Conservation (phyloP, 306 rosid species). For the Hippophae rhamnoides region DNA sequence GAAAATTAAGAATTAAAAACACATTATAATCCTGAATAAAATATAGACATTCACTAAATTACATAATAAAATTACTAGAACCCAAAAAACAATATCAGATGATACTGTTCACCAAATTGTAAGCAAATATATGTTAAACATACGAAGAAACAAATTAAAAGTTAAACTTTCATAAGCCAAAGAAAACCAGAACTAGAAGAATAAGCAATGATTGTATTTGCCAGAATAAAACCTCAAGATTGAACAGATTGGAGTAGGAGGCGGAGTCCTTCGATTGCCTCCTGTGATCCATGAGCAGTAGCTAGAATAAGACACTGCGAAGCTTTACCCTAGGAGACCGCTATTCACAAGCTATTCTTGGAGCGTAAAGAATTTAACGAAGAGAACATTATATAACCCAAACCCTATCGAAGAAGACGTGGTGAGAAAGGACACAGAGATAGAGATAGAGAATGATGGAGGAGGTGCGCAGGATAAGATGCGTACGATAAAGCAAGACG, state of each 20-base stretch:
- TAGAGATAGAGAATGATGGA: background rate
- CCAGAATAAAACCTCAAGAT: slow-evolving; percentile 53
- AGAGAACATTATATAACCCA: slow-evolving; percentile 8
- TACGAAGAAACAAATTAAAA: background rate
- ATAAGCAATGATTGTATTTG: background rate
- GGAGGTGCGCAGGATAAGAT: slow-evolving; percentile 15
- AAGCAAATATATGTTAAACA: background rate
- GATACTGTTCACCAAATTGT: background rate
- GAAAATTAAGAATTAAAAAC: slow-evolving; percentile 2
- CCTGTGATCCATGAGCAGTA: slow-evolving; percentile 53
- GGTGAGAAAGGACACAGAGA: slow-evolving; percentile 10
- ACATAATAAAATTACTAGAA: background rate
- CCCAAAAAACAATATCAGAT: too few relatives aligned
- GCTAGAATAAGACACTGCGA: slow-evolving; percentile 11
- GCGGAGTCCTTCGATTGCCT: slow-evolving; percentile 48
- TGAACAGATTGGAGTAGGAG: slow-evolving; percentile 63
- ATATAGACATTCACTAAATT: background rate
- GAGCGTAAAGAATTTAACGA: slow-evolving; percentile 26
- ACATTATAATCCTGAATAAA: slow-evolving; percentile 4
- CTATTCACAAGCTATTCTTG: slow-evolving; percentile 21
- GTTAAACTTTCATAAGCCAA: background rate
- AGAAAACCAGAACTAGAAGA: background rate
- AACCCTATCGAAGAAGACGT: slow-evolving; percentile 24
- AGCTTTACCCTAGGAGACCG: slow-evolving; percentile 8
- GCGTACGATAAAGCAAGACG: slow-evolving; percentile 1